A percentile compares a stretch with the other conserved stretches of the same genome.
These are phyloP conservation scores for Arthromyces matolae DNA, from an alignment of 768 basidiomycete genomes.

Conservation along the genomic window DNA sequence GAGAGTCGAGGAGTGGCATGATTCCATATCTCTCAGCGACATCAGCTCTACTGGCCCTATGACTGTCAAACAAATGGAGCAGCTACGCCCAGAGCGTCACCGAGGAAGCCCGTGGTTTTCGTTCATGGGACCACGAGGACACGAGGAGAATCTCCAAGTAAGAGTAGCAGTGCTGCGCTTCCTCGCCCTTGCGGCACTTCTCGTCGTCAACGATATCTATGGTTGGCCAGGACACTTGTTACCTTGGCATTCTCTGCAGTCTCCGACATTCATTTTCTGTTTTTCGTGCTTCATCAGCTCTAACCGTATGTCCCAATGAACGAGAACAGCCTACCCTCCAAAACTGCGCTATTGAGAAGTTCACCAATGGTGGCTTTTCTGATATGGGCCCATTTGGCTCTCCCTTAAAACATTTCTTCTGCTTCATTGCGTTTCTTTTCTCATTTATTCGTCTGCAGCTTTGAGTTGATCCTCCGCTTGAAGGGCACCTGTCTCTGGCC, in stretches of 20 bases:
- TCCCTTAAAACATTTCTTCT: constrained; percentile 63
- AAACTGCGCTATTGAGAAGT: constrained; percentile 68
- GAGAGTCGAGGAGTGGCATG: too few species aligned
- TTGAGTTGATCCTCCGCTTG: constrained; percentile 63
- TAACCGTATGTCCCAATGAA: constrained; percentile 40
- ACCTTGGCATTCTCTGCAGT: constrained; percentile 40
- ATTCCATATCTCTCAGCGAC: too few species aligned
- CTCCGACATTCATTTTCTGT: constrained; percentile 43
- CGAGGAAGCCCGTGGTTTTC: too few species aligned
- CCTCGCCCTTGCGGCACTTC: constrained; percentile 3
- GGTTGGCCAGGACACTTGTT: constrained; percentile 48
- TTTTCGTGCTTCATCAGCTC: background rate
- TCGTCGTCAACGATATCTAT: constrained; percentile 18
- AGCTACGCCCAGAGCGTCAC: too few species aligned
- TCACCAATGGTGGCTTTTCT: constrained; percentile 58
- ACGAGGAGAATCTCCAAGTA: too few species aligned
- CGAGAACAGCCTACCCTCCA: constrained; percentile 71
- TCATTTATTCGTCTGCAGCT: constrained; percentile 38
- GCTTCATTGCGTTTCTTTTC: constrained; percentile 27
- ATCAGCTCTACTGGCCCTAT: too few species aligned
- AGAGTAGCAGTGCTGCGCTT: constrained; percentile 4
- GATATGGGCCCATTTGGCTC: constrained; percentile 36
- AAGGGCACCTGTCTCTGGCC: constrained; percentile 75
- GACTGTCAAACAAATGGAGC: too few species aligned
- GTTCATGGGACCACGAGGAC: constrained; percentile 4